Evolutionary conservation across 2,329 filamentous ascomycete genomes (phyloP).

Genomic region (Pseudogymnoascus sp.): DNA sequence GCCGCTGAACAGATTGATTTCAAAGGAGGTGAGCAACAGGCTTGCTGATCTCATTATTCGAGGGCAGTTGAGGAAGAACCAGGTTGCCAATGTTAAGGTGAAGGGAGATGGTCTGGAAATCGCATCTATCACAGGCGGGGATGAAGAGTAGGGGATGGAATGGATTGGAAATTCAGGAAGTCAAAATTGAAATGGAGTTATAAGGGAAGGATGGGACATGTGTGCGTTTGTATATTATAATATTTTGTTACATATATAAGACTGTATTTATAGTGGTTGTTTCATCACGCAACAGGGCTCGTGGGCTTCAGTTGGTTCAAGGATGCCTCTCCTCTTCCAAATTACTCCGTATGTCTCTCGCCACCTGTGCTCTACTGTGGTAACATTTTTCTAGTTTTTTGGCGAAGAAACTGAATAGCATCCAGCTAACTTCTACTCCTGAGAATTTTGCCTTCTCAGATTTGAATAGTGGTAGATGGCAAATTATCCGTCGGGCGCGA

Average conservation of each 20-base stretch:
- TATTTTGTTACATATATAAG: neutral
- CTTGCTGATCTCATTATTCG: conserved; percentile 88
- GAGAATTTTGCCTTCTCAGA: neutral
- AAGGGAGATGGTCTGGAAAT: neutral
- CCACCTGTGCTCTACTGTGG: neutral
- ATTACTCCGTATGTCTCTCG: neutral
- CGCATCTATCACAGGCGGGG: neutral
- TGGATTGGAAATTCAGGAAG: neutral
- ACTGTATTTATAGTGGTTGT: neutral
- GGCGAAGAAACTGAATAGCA: neutral
- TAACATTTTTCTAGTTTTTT: neutral
- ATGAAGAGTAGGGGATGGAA: neutral
- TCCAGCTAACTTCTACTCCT: neutral
- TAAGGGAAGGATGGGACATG: neutral
- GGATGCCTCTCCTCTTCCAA: neutral
- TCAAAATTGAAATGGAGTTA: neutral
- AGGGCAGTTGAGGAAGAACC: conserved; percentile 68
- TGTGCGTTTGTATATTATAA: neutral
- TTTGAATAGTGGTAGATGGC: neutral
- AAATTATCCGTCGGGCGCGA: conserved; percentile 4
- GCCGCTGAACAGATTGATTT: conserved; percentile 82
- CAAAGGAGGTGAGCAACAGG: conserved; percentile 79
- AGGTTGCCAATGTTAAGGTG: conserved; percentile 54
- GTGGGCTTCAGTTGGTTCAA: neutral
- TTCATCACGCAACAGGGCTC: conserved; percentile 4